Evolutionary conservation across 345 rosid genomes (phyloP).

Genomic region (Gossypium australe): DNA sequence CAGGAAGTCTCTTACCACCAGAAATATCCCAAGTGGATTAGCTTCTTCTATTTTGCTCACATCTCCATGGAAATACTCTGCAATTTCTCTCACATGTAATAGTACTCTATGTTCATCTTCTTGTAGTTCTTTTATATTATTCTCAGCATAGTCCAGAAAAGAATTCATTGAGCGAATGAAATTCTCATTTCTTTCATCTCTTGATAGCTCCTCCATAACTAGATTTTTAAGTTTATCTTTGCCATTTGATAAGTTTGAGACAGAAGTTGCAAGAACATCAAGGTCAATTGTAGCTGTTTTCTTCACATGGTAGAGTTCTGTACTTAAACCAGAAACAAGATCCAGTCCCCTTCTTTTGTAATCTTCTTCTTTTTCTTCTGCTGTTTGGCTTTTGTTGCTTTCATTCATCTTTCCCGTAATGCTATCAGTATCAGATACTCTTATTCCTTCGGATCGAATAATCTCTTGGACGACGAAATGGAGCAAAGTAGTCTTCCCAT

Average conservation of each 20-base stretch:
- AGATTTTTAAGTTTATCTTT: slow-evolving; percentile 45
- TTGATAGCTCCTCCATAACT: slow-evolving; percentile 30
- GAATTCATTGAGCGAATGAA: slow-evolving; percentile 56
- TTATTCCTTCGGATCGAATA: slow-evolving; percentile 73
- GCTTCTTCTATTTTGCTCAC: slow-evolving; percentile 69
- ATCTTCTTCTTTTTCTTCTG: slow-evolving; percentile 79
- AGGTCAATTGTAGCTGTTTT: slow-evolving; percentile 86
- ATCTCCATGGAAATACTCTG: slow-evolving; percentile 93
- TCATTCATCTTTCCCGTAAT: slow-evolving; percentile 85
- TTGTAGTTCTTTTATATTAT: slow-evolving; percentile 51
- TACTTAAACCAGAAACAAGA: slow-evolving; percentile 76
- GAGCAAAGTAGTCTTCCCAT: slow-evolving; percentile 80
- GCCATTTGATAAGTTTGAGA: slow-evolving; percentile 68
- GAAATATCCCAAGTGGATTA: slow-evolving; percentile 79
- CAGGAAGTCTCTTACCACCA: slow-evolving; percentile 93
- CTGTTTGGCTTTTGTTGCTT: slow-evolving; percentile 45
- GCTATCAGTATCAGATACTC: slow-evolving; percentile 77
- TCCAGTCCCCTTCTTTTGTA: slow-evolving; percentile 87
- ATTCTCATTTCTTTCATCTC: slow-evolving; percentile 41
- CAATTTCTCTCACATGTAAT: slow-evolving; percentile 61
- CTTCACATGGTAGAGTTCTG: slow-evolving; percentile 83
- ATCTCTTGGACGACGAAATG: slow-evolving; percentile 96
- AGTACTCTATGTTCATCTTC: slow-evolving; percentile 72
- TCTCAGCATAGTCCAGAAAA: slow-evolving; percentile 53
- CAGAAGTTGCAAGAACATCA: slow-evolving; percentile 78